phyloP scores from a whole-genome alignment of 1,139 yeast genomes.

The Candida pseudocylindracea region DNA sequence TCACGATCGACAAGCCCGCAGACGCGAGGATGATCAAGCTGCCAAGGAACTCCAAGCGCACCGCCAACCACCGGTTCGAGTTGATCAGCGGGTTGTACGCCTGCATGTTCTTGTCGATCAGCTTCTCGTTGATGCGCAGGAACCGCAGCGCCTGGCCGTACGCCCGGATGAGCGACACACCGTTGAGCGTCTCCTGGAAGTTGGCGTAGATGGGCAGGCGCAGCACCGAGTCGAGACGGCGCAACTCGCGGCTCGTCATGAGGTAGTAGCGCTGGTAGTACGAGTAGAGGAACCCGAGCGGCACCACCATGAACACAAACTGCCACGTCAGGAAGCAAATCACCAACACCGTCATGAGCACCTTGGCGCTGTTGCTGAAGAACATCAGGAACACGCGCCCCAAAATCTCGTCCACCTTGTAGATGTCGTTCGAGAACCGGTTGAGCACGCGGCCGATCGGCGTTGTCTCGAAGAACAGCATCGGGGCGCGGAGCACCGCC shows the following conservation, averaged over 20 bases:
- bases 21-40: constrained; percentile 71
- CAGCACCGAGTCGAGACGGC: constrained; percentile 85
- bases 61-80: constrained; percentile 95
- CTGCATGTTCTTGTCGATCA: constrained; percentile 69
- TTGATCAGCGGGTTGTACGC: constrained; percentile 89
- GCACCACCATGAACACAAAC: constrained; percentile 47
- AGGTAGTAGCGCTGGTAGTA: constrained; percentile 81
- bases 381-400: constrained; percentile 75
- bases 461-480: constrained; percentile 93
- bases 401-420: constrained; percentile 73
- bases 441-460: constrained; percentile 90
- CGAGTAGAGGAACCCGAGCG: constrained; percentile 48
- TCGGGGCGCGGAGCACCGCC: constrained; percentile 77
- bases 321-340: constrained; percentile 81
- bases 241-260: constrained; percentile 80
- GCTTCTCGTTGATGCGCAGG: constrained; percentile 44
- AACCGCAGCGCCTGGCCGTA: constrained; percentile 62
- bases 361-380: constrained; percentile 49
- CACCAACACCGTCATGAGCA: constrained; percentile 62
- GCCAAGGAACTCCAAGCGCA: constrained; percentile 76
- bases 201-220: constrained; percentile 91
- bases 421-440: constrained; percentile 84
- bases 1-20: constrained; percentile 55
- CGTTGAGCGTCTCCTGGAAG: constrained; percentile 86
- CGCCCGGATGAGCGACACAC: constrained; percentile 80